A percentile compares a stretch with the other conserved stretches of the same genome.
Conservation (phyloP, 2,329 filamentous ascomycete species). For the Cercospora sojina region DNA sequence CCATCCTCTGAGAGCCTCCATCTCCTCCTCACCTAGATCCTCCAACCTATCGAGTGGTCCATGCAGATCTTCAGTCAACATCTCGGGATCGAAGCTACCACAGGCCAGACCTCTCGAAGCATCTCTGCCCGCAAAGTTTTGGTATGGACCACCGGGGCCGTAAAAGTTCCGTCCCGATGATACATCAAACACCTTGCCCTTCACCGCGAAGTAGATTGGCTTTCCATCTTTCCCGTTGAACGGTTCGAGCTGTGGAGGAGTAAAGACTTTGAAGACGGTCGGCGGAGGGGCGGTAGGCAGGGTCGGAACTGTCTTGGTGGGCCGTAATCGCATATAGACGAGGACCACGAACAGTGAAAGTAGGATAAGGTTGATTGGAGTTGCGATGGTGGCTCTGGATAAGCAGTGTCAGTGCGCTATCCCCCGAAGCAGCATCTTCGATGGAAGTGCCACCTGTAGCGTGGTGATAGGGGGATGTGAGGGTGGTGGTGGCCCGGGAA, state of each 20-base stretch:
- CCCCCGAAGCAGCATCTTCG: background rate
- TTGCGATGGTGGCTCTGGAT: slow-evolving; percentile 54
- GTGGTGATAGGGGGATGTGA: background rate
- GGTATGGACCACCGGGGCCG: slow-evolving; percentile 90
- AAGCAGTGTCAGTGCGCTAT: background rate
- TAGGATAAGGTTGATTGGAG: slow-evolving; percentile 62
- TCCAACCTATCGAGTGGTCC: slow-evolving; percentile 75
- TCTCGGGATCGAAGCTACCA: slow-evolving; percentile 90
- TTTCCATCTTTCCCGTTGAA: slow-evolving; percentile 73
- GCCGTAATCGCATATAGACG: slow-evolving; percentile 60
- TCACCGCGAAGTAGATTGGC: slow-evolving; percentile 88
- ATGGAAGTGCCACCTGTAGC: background rate
- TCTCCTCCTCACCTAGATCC: slow-evolving; percentile 70
- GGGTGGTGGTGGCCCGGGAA: slow-evolving; percentile 1
- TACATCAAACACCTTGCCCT: slow-evolving; percentile 89
- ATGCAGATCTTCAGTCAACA: slow-evolving; percentile 88
- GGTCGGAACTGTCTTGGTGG: slow-evolving; percentile 46
- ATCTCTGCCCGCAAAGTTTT: slow-evolving; percentile 93
- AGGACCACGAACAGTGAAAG: slow-evolving; percentile 58
- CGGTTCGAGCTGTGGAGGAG: slow-evolving; percentile 75
- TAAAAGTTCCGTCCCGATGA: slow-evolving; percentile 87
- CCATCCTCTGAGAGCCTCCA: slow-evolving; percentile 84
- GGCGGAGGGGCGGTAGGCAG: slow-evolving; percentile 62
- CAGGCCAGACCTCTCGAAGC: slow-evolving; percentile 83
- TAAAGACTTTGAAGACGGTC: slow-evolving; percentile 84